Percentiles rank a stretch among this genome's conserved stretches.
Evolutionary conservation across 768 basidiomycete species (phyloP).

Genomic region (Suillus ampliporus): DNA sequence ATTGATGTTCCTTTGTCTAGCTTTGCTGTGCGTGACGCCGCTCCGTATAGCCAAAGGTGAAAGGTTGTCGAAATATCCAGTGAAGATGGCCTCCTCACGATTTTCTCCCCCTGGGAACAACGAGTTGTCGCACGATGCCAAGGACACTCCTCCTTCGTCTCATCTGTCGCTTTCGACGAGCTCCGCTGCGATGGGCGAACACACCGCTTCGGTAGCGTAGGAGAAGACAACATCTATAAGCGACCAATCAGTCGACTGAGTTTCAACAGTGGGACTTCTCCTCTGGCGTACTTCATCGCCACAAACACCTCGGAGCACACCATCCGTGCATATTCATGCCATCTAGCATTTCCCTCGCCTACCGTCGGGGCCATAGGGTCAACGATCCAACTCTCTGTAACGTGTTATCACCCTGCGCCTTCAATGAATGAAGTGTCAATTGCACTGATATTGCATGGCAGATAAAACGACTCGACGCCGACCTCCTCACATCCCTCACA

Average conservation of each 20-base stretch:
- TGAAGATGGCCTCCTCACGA: conserved; percentile 95
- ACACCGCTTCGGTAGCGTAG: conserved; percentile 94
- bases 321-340: conserved; percentile 80
- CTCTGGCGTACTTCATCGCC: conserved; percentile 87
- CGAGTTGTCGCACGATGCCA: conserved; percentile 95
- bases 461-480: conserved; percentile 83
- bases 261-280: conserved; percentile 88
- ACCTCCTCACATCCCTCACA: conserved; percentile 73
- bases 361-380: conserved; percentile 64
- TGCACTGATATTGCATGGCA: conserved; percentile 46
- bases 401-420: conserved; percentile 85
- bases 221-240: conserved; percentile 80
- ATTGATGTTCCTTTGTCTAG: no score
- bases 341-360: conserved; percentile 76
- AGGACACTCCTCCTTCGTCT: conserved; percentile 95
- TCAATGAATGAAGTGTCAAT: conserved; percentile 89
- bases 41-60: no score
- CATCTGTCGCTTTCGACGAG: conserved; percentile 89
- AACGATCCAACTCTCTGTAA: conserved; percentile 56
- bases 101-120: conserved; percentile 94
- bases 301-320: conserved; percentile 74
- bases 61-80: no score
- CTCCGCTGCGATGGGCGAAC: conserved; percentile 85
- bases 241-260: not conserved
- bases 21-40: no score